These are phyloP conservation scores for Solanum raphanifolium DNA, from an alignment of 257 asterid species.

Conservation along the genomic window DNA sequence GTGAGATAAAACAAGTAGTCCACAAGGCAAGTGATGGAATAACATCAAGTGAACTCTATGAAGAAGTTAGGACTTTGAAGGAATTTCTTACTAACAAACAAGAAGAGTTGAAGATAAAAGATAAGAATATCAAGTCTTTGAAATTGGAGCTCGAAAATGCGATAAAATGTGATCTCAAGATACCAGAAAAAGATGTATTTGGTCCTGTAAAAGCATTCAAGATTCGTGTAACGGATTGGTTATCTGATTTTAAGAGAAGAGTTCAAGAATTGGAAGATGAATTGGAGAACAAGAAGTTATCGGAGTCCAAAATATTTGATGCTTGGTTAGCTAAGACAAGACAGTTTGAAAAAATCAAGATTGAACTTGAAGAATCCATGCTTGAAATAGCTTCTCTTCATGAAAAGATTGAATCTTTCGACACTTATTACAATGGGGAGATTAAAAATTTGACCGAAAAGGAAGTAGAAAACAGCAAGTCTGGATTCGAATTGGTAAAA, in stretches of 20 bases:
- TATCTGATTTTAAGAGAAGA: constrained; percentile 15
- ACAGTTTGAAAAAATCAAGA: constrained; percentile 36
- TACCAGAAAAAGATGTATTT: constrained; percentile 30
- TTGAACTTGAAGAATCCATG: constrained; percentile 45
- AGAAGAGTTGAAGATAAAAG: constrained; percentile 31
- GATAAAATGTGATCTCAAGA: constrained; percentile 15
- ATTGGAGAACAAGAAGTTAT: constrained; percentile 13
- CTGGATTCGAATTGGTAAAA: too few relatives aligned
- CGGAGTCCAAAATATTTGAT: constrained; percentile 30
- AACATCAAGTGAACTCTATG: background rate
- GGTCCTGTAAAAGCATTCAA: constrained; percentile 18
- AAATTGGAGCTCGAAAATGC: constrained; percentile 26
- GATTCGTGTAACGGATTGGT: background rate
- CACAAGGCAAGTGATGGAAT: background rate
- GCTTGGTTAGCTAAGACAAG: constrained; percentile 21
- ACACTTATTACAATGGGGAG: background rate
- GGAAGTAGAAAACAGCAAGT: background rate
- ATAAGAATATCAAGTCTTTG: constrained; percentile 24
- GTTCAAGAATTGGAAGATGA: constrained; percentile 49
- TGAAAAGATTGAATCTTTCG: constrained; percentile 18
- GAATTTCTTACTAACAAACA: constrained; percentile 12
- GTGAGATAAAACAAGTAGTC: constrained; percentile 17
- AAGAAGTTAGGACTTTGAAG: constrained; percentile 24
- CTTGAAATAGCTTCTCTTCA: constrained; percentile 27
- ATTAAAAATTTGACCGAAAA: background rate